Evolutionary conservation across 2,329 filamentous ascomycete genomes (phyloP), one percentile per base, ranked within the genome.

Genomic region (Cercospora brassicicola): DNA sequence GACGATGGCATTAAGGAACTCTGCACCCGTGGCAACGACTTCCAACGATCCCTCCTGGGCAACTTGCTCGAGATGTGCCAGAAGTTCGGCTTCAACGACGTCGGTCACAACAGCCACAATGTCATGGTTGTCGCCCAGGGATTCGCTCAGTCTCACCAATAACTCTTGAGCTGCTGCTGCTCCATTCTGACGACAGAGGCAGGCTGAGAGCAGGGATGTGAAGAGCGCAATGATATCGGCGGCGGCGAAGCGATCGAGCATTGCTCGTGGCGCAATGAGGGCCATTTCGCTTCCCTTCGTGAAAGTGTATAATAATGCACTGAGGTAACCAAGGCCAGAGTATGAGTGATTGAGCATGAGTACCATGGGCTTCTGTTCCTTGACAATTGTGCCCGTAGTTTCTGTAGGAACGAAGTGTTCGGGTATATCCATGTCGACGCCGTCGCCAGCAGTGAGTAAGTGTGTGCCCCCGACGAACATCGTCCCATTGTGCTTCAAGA

Each of bases 61-160:
- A 51, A 90, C 87, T 70, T 82, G 80, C 62, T 81, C 78, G 9
- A 81, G 79, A 69, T 83, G 79, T 13, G 79, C 79, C 55, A 85
- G 80, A 2, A 88, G 77, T 70, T 87, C 87, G 73, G 88, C 83
- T 73, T 98, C 95, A 73, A 98, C 90, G 1, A 94, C 92, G 69
- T 96, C 91, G 73, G 93, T 91, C 30, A 98, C 83, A 51, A 97
- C 87, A 10, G 88, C 88, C 62, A 96, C 86, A 62, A 98, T 90
- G 77, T 97, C 94, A 65, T 82, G 80, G 63, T 86, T 89, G 39
- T 86, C 83, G 26, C 81, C 81, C 11, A 87, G 74, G 9, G 83
- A 81, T 71, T 83, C 82, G 67, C 84, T 85, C 13, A 84, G 78
- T 71, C 84, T 80, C 65, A 83, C 83, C 30, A 88, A 74, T 45